Conservation (phyloP, 768 basidiomycete species). For the Ramaria rubella region DNA sequence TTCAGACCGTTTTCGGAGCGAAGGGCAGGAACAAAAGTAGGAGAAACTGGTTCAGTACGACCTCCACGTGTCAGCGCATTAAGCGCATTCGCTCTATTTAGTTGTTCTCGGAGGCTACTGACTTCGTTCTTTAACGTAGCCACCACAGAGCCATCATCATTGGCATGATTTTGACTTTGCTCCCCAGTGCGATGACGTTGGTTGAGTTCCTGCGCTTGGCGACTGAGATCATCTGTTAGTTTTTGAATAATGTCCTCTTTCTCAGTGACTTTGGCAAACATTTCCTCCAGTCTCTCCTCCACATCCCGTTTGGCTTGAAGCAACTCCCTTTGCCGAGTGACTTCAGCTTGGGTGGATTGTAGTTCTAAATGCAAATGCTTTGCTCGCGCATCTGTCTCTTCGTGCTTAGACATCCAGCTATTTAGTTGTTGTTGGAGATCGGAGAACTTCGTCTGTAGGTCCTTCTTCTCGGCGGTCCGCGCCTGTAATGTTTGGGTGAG, state of each 20-base stretch:
- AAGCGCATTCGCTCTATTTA: slow-evolving; percentile 91
- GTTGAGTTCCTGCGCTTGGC: slow-evolving; percentile 72
- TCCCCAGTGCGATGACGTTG: slow-evolving; percentile 67
- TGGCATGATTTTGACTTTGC: slow-evolving; percentile 51
- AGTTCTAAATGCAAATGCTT: slow-evolving; percentile 69
- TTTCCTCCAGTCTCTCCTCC: slow-evolving; percentile 76
- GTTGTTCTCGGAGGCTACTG: slow-evolving; percentile 85
- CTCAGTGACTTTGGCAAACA: slow-evolving; percentile 62
- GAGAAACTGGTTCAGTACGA: slow-evolving; percentile 66
- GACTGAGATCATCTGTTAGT: slow-evolving; percentile 68
- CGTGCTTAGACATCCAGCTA: slow-evolving; percentile 80
- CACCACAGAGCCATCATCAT: slow-evolving; percentile 84
- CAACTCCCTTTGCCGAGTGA: slow-evolving; percentile 66
- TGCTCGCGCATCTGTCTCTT: slow-evolving; percentile 71
- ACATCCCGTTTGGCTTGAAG: slow-evolving; percentile 69
- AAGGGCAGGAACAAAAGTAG: slow-evolving; percentile 78
- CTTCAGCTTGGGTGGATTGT: slow-evolving; percentile 61
- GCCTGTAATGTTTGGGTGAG: slow-evolving; percentile 91
- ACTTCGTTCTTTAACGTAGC: slow-evolving; percentile 89
- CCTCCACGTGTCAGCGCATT: slow-evolving; percentile 74
- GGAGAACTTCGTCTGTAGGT: slow-evolving; percentile 64
- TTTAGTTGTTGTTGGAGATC: slow-evolving; percentile 82
- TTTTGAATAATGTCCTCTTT: slow-evolving; percentile 81
- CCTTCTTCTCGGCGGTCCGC: slow-evolving; percentile 87
- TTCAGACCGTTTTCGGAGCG: slow-evolving; percentile 45